A percentile compares a stretch with the other conserved stretches of the same genome.
Evolutionary conservation across 768 basidiomycete species (phyloP).

Genomic region (Nevesoporus exiguus): DNA sequence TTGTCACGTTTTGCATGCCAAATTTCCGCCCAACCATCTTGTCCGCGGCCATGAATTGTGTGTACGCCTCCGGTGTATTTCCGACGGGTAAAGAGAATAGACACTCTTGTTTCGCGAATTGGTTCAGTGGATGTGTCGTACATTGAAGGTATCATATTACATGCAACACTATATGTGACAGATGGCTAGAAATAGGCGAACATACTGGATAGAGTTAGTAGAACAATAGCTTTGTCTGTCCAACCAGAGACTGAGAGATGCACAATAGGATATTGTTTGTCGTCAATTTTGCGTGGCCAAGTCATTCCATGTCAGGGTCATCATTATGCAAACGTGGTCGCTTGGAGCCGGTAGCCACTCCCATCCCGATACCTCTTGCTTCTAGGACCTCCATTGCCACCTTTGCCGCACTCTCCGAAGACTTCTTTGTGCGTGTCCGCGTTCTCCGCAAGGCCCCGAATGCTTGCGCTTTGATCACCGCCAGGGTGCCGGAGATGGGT

Average conservation of each 20-base stretch:
- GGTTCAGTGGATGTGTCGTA: constrained; percentile 19
- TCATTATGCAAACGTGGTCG: constrained; percentile 50
- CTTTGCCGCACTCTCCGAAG: constrained; percentile 65
- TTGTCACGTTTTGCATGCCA: constrained; percentile 13
- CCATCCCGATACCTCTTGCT: constrained; percentile 67
- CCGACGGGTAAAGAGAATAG: constrained; percentile 10
- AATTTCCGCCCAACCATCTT: constrained; percentile 26
- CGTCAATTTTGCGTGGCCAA: constrained; percentile 12
- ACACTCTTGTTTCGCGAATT: constrained; percentile 1
- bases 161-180: constrained; percentile 37
- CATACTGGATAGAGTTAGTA: constrained; percentile 33
- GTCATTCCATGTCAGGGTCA: constrained; percentile 43
- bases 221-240: constrained; percentile 27
- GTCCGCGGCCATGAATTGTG: constrained; percentile 24
- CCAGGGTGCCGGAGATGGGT: constrained; percentile 73
- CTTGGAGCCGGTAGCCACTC: constrained; percentile 36
- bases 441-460: constrained; percentile 83
- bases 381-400: constrained; percentile 81
- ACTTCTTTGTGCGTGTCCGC: constrained; percentile 67
- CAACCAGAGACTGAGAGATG: constrained; percentile 23
- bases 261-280: constrained; percentile 30
- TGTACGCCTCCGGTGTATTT: constrained; percentile 7
- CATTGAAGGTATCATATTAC: constrained; percentile 38
- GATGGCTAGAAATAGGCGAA: constrained; percentile 31
- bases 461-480: constrained; percentile 88